Base-by-base conservation (phyloP, 768 basidiomycete species). In the Rhizopogon rudus region DNA sequence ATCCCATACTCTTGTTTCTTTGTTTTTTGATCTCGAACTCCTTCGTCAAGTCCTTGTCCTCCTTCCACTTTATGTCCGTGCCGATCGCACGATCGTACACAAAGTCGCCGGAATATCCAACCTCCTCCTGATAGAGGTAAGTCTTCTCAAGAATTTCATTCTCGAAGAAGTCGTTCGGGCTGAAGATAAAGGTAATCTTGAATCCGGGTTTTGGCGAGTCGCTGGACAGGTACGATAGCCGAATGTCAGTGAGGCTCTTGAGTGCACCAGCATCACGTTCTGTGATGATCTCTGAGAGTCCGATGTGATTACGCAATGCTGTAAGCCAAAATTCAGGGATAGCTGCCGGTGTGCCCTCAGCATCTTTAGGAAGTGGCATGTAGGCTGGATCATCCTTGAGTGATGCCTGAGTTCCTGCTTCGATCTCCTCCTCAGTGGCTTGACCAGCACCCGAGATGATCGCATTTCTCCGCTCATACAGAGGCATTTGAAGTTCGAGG, bases 281-380 rank as follows among this genome's bases (percentile, higher is more conserved):
- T 25, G 92, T 96, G 76, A 98, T 92, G 67, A 94, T 78, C 17
- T 95, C 93, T 42, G 81, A 79, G 53, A 98, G 79, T 49, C 83
- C 91, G 53, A 88, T 71, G 70, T 98, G 94, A 73, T 97, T 98
- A 61, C 90, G 85, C 52, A 98, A 79, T 3, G 94, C 93, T 1
- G 97, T 98, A 63, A 97, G 84, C 96, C 96, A 99, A 81, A 99
- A 99, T 64, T 96, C 88, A 51, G 95, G 92, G 62, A 99, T 91
- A 51, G 65, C 62, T 45, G 49, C 77, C 58, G 63, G 69, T 39
- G 74, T 71, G 13, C 71, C 73, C 1, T 77, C 66, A 35, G 71
- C 64, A 55, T 81, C 84, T 57, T 76, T 79, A 52, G 84, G 74
- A 13, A 92, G 77, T 17, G 82, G 77, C 28, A 75, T 75, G 71